Evolutionary conservation across 495 filamentous ascomycete species (phyloP).

Genomic region (Penicillium bovifimosum): DNA sequence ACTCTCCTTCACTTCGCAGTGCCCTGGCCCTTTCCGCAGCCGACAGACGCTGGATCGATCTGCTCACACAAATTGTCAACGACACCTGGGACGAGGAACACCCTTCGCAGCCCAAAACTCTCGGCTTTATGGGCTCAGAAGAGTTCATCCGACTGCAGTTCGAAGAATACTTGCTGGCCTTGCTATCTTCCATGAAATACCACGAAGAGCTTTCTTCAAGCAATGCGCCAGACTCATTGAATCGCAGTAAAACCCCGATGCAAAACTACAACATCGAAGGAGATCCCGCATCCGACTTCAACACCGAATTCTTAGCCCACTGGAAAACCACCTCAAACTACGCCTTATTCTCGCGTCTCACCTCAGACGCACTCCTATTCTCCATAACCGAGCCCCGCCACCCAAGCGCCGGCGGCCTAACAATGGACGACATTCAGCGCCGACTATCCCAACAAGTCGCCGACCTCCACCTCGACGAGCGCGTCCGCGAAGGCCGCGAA

Average conservation of each 20-base stretch:
- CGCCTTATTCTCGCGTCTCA: conserved; percentile 69
- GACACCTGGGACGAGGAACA: conserved; percentile 95
- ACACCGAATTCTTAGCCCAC: conserved; percentile 60
- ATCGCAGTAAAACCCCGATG: conserved; percentile 29
- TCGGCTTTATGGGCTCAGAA: conserved; percentile 94
- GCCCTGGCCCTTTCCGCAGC: conserved; percentile 78
- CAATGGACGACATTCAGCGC: conserved; percentile 90
- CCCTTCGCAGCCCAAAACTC: conserved; percentile 80
- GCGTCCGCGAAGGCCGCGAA: conserved; percentile 70
- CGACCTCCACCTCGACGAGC: conserved; percentile 83
- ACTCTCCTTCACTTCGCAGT: conserved; percentile 67
- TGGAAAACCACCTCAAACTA: conserved; percentile 90
- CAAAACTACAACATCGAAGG: conserved; percentile 58
- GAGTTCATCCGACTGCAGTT: conserved; percentile 98
- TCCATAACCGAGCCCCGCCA: conserved; percentile 90
- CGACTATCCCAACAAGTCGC: conserved; percentile 82
- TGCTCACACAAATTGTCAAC: conserved; percentile 84
- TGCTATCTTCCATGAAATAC: conserved; percentile 86
- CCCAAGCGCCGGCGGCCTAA: conserved; percentile 89
- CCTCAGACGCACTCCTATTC: conserved; percentile 81
- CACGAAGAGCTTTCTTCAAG: conserved; percentile 60
- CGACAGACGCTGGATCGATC: conserved; percentile 95
- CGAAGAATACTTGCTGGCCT: conserved; percentile 89
- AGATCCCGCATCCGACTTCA: conserved; percentile 80
- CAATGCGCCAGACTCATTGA: conserved; percentile 24